These are phyloP conservation scores for Mycena alexandri DNA, from an alignment of 768 basidiomycete genomes.

Conservation along the genomic window DNA sequence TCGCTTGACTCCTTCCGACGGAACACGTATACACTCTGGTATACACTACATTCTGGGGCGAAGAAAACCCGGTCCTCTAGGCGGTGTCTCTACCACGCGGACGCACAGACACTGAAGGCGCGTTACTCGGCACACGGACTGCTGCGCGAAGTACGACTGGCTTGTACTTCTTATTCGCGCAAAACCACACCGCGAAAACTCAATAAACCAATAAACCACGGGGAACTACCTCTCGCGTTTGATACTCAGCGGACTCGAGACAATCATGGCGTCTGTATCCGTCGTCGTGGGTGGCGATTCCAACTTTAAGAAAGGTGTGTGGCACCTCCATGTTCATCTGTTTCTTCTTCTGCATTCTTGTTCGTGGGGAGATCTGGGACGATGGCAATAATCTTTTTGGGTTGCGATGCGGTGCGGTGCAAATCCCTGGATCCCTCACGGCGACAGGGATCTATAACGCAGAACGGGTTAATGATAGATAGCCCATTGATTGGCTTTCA, in stretches of 20 bases:
- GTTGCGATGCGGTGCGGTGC: not conserved
- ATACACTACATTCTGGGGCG: no score
- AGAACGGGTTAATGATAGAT: no score
- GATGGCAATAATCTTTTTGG: not conserved
- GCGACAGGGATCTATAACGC: no score
- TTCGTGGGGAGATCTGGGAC: not conserved
- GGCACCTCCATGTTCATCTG: not conserved
- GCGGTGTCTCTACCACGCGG: not conserved
- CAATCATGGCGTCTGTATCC: not conserved
- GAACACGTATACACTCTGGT: no score
- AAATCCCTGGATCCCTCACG: not conserved
- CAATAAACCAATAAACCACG: not conserved
- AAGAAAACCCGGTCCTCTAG: not conserved
- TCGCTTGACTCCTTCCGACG: no score
- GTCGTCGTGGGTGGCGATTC: not conserved
- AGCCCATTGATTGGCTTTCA: no score
- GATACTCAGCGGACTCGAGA: no score
- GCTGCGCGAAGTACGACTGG: slow-evolving; percentile 16
- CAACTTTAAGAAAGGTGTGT: slow-evolving; percentile 15
- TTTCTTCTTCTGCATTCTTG: not conserved
- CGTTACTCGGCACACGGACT: not conserved
- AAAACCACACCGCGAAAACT: no score
- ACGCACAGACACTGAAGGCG: not conserved
- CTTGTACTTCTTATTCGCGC: slow-evolving; percentile 3
- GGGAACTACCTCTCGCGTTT: not conserved